Percentiles rank a stretch among this genome's conserved stretches.
These are phyloP conservation scores for Gossypium mustelinum DNA, from an alignment of 345 rosid genomes.

Conservation along the genomic window DNA sequence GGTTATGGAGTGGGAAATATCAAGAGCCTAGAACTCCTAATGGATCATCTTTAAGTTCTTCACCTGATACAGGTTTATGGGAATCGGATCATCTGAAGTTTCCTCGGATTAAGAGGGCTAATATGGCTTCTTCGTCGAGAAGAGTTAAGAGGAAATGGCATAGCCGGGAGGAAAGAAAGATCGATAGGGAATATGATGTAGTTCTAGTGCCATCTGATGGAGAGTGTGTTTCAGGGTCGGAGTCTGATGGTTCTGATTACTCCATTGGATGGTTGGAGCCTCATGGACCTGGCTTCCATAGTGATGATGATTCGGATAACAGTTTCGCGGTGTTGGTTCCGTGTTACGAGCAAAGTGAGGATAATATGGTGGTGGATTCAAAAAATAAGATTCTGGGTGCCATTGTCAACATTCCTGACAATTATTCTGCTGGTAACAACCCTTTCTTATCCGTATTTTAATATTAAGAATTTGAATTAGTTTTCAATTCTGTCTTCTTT, in stretches of 20 bases:
- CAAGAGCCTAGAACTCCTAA: constrained; percentile 42
- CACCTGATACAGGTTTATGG: constrained; percentile 38
- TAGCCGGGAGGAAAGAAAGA: constrained; percentile 60
- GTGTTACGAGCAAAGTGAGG: constrained; percentile 48
- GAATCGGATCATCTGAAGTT: constrained; percentile 57
- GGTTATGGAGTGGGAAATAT: constrained; percentile 62
- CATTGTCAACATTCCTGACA: constrained; percentile 37
- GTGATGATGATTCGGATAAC: constrained; percentile 51
- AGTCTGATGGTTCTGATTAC: constrained; percentile 69
- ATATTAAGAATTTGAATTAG: background rate
- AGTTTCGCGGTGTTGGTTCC: constrained; percentile 76
- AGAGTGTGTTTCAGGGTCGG: constrained; percentile 70
- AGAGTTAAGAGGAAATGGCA: constrained; percentile 61
- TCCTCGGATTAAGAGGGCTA: constrained; percentile 42
- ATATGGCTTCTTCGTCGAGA: constrained; percentile 44
- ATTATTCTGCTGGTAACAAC: constrained; percentile 44
- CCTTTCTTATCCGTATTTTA: constrained; percentile 2
- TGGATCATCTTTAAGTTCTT: constrained; percentile 37
- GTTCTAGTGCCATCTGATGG: constrained; percentile 82
- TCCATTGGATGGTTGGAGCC: constrained; percentile 86
- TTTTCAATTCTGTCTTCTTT: background rate
- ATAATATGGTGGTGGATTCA: constrained; percentile 27
- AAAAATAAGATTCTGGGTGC: constrained; percentile 37
- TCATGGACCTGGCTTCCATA: constrained; percentile 61
- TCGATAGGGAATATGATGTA: constrained; percentile 62